Conservation (phyloP, 345 rosid species). For the Corchorus olitorius region DNA sequence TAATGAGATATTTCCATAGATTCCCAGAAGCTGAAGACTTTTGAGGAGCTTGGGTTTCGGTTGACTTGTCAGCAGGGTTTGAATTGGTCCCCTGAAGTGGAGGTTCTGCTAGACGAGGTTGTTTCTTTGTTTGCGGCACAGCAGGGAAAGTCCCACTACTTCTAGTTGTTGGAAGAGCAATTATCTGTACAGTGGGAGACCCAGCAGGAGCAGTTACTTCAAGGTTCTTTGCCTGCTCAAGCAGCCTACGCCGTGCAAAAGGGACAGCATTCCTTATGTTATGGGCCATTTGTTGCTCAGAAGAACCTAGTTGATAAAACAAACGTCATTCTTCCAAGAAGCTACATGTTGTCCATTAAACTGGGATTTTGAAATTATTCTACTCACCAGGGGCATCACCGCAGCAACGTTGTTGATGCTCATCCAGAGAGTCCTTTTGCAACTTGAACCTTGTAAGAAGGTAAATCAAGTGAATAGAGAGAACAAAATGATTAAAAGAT, state of each 20-base stretch:
- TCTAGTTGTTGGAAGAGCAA: constrained; percentile 50
- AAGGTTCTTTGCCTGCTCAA: constrained; percentile 67
- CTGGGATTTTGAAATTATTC: background rate
- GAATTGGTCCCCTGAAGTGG: constrained; percentile 10
- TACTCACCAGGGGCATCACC: constrained; percentile 40
- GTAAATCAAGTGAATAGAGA: constrained; percentile 26
- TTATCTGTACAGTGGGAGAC: constrained; percentile 38
- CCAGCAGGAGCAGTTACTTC: constrained; percentile 48
- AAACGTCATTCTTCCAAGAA: constrained; percentile 8
- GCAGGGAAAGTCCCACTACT: constrained; percentile 94
- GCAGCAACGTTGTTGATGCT: constrained; percentile 18
- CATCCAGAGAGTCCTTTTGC: constrained; percentile 24
- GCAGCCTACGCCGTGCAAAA: constrained; percentile 61
- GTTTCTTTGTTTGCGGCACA: constrained; percentile 45
- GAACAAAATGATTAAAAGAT: constrained; percentile 13
- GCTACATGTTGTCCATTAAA: constrained; percentile 1
- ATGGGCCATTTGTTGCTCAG: constrained; percentile 27
- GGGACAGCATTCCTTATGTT: constrained; percentile 36
- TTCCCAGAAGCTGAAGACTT: constrained; percentile 31
- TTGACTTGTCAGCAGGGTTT: constrained; percentile 10
- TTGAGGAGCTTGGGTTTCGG: constrained; percentile 16
- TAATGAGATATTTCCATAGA: constrained; percentile 55
- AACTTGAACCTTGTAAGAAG: constrained; percentile 45
- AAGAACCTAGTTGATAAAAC: constrained; percentile 29
- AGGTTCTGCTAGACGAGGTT: constrained; percentile 30